Conservation (phyloP, 1,284 basidiomycete species). For the Tausonia pullulans region DNA sequence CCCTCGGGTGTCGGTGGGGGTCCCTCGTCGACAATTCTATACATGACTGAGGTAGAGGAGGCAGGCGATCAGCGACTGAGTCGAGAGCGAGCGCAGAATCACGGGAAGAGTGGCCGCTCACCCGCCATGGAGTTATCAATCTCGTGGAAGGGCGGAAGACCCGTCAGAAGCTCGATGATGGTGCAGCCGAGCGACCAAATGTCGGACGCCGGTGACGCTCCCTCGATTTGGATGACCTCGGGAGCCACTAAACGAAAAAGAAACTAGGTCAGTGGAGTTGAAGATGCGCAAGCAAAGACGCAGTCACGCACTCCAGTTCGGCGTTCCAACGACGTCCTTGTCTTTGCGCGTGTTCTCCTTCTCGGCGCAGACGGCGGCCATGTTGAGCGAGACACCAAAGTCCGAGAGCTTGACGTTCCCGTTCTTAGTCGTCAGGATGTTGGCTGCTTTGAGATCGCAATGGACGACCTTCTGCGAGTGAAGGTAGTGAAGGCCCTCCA, state of each 20-base stretch:
- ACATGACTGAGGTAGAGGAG: constrained; percentile 55
- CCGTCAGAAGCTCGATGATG: constrained; percentile 83
- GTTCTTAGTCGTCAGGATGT: constrained; percentile 46
- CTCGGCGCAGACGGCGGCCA: constrained; percentile 31
- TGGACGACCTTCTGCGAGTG: constrained; percentile 57
- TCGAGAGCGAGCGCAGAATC: not conserved
- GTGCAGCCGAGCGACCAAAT: constrained; percentile 93
- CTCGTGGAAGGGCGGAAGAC: constrained; percentile 79
- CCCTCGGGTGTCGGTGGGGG: constrained; percentile 73
- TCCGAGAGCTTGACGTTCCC: constrained; percentile 44
- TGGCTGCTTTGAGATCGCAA: constrained; percentile 45
- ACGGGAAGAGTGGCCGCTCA: constrained; percentile 28
- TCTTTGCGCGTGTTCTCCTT: constrained; percentile 14
- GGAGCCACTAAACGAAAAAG: constrained; percentile 56
- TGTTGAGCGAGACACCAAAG: constrained; percentile 44
- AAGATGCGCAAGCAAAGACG: not conserved
- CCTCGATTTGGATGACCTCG: constrained; percentile 68
- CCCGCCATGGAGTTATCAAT: constrained; percentile 75
- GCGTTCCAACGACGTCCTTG: constrained; percentile 64
- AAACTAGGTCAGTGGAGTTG: not conserved
- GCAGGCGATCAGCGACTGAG: not conserved
- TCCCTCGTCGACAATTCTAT: constrained; percentile 85
- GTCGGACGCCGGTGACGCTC: constrained; percentile 45
- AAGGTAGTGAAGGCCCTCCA: constrained; percentile 82
- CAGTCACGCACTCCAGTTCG: constrained; percentile 66